These are phyloP conservation scores for Pleodorina starrii DNA, from an alignment of 139 green algal species.

Conservation along the genomic window DNA sequence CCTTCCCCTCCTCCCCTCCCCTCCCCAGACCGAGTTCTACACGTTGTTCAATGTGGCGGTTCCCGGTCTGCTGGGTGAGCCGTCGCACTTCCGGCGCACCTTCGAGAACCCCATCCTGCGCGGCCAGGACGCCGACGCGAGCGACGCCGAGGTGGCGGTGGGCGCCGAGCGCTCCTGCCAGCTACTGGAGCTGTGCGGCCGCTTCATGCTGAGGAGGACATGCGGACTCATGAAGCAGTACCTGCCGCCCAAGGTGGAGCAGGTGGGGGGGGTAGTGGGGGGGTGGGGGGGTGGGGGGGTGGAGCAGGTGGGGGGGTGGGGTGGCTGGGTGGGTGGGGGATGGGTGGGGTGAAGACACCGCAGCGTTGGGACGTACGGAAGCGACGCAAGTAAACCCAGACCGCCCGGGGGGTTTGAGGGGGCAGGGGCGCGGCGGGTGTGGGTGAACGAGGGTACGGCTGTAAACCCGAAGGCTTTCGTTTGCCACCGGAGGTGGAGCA, in stretches of 20 bases:
- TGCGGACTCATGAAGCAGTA: slow-evolving; percentile 93
- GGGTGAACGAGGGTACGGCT: no score
- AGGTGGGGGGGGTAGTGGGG: slow-evolving; percentile 47
- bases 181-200: slow-evolving; percentile 89
- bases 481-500: no score
- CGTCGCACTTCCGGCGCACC: slow-evolving; percentile 63
- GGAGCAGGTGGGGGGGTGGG: background rate
- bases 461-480: no score
- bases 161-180: slow-evolving; percentile 76
- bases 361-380: no score
- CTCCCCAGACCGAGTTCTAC: slow-evolving; percentile 76
- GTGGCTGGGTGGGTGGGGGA: background rate
- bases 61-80: slow-evolving; percentile 80
- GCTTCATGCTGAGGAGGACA: slow-evolving; percentile 96
- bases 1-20: no score
- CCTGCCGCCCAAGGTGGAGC: slow-evolving; percentile 93
- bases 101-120: slow-evolving; percentile 82
- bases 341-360: no score
- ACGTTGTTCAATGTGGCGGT: slow-evolving; percentile 84
- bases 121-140: slow-evolving; percentile 88
- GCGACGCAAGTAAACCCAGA: no score
- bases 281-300: background rate
- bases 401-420: no score
- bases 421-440: no score
- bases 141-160: slow-evolving; percentile 71